These are phyloP conservation scores for Geranium rotundifolium DNA, from an alignment of 345 rosid genomes.

Conservation along the genomic window DNA sequence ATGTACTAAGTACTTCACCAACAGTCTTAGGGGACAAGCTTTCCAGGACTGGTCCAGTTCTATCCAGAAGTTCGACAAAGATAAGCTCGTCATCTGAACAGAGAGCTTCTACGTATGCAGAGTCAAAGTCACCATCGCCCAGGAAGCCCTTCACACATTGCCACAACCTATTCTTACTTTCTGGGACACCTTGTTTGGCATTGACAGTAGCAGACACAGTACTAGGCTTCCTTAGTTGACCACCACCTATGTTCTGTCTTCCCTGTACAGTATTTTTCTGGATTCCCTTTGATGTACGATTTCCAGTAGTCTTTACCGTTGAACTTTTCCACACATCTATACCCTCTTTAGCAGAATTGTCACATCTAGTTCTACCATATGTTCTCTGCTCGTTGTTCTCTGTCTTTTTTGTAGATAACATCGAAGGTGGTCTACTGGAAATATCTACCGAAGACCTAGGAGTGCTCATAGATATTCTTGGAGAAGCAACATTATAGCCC, in stretches of 20 bases:
- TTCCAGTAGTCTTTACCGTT: conserved; percentile 24
- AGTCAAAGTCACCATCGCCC: conserved; percentile 60
- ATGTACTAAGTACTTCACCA: conserved; percentile 49
- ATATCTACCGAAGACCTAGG: conserved; percentile 56
- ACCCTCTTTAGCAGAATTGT: conserved; percentile 32
- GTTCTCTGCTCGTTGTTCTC: conserved; percentile 44
- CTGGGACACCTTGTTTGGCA: conserved; percentile 25
- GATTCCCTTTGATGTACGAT: conserved; percentile 27
- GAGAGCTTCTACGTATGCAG: conserved; percentile 75
- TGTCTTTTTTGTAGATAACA: conserved; percentile 32
- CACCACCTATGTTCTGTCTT: conserved; percentile 17
- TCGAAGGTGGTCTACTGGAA: conserved; percentile 35
- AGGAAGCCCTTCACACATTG: conserved; percentile 43
- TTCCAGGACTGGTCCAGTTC: conserved; percentile 80
- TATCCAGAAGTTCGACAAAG: conserved; percentile 66
- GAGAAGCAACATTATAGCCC: conserved; percentile 39
- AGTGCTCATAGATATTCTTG: conserved; percentile 56
- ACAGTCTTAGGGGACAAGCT: conserved; percentile 52
- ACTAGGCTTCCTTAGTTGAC: conserved; percentile 26
- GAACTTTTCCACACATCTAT: conserved; percentile 31
- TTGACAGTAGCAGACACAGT: conserved; percentile 8
- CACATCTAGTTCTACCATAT: conserved; percentile 34
- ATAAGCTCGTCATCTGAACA: conserved; percentile 53
- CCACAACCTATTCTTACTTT: conserved; percentile 34
- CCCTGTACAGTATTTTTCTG: conserved; percentile 33